Evolutionary conservation across 2,329 filamentous ascomycete species (phyloP).

Genomic region (Colletotrichum endophyticum): DNA sequence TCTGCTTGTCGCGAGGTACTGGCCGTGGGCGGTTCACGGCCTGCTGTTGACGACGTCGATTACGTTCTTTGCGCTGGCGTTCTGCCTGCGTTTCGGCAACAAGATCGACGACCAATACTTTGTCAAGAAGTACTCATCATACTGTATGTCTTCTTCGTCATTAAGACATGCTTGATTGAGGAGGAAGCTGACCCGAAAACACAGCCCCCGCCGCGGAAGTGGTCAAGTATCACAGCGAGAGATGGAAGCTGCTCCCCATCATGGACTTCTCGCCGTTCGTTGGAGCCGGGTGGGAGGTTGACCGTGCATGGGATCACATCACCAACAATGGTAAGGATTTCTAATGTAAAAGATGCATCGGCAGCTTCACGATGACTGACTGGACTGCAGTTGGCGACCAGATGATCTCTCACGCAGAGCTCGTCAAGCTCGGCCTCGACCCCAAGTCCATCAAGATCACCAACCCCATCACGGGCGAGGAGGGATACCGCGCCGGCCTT

Average conservation of each 20-base stretch:
- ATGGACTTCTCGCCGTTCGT: constrained; percentile 53
- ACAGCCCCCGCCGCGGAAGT: constrained; percentile 51
- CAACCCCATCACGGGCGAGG: constrained; percentile 58
- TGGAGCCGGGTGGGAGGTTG: constrained; percentile 60
- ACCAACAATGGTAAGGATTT: constrained; percentile 43
- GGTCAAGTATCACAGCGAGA: constrained; percentile 53
- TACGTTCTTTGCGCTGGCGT: constrained; percentile 43
- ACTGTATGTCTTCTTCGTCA: constrained; percentile 38
- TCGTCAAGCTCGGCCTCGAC: constrained; percentile 56
- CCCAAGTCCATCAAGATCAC: constrained; percentile 59
- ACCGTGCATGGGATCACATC: constrained; percentile 61
- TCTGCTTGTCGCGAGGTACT: constrained; percentile 32
- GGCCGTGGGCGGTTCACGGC: constrained; percentile 45
- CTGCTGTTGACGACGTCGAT: constrained; percentile 43
- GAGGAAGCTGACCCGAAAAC: neutral
- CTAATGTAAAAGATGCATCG: neutral
- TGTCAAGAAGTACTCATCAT: constrained; percentile 46
- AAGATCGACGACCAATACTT: constrained; percentile 34
- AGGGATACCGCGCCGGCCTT: constrained; percentile 63
- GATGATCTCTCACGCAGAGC: constrained; percentile 60
- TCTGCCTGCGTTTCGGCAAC: constrained; percentile 40
- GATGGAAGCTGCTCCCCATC: constrained; percentile 53
- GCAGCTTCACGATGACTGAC: neutral
- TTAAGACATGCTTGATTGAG: neutral
- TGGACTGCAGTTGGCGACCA: constrained; percentile 58